phyloP scores from a whole-genome alignment of 169 alveolate species.

The Eimeria praecox region DNA sequence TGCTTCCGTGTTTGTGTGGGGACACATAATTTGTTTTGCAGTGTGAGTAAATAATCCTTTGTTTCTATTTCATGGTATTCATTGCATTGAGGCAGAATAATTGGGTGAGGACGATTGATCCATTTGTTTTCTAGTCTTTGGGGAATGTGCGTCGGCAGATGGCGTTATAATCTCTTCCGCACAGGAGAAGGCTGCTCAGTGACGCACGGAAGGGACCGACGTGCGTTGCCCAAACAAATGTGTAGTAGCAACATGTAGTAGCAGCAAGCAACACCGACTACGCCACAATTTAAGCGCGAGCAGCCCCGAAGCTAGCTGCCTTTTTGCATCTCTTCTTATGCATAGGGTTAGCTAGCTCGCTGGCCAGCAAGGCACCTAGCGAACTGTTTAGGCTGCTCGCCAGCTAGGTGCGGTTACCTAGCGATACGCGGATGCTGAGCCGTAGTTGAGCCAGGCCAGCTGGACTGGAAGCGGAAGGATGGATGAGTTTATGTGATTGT shows the following conservation, averaged over 20 bases:
- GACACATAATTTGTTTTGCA: not conserved
- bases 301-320: not conserved
- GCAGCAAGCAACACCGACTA: not conserved
- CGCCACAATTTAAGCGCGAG: not conserved
- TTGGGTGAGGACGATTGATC: not conserved
- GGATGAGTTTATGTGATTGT: not conserved
- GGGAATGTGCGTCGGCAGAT: not conserved
- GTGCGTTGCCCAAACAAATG: not conserved
- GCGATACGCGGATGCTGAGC: not conserved
- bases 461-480: not conserved
- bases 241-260: not conserved
- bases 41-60: not conserved
- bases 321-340: not conserved
- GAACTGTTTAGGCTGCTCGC: not conserved
- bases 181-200: constrained; percentile 33
- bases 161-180: constrained; percentile 42
- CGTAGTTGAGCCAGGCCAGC: not conserved
- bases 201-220: not conserved
- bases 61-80: not conserved
- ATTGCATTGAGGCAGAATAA: not conserved
- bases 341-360: constrained; percentile 36
- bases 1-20: not conserved
- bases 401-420: not conserved
- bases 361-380: not conserved
- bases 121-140: not conserved